Conservation (phyloP, 805 yeast genomes). For the Starmerella sp. region DNA sequence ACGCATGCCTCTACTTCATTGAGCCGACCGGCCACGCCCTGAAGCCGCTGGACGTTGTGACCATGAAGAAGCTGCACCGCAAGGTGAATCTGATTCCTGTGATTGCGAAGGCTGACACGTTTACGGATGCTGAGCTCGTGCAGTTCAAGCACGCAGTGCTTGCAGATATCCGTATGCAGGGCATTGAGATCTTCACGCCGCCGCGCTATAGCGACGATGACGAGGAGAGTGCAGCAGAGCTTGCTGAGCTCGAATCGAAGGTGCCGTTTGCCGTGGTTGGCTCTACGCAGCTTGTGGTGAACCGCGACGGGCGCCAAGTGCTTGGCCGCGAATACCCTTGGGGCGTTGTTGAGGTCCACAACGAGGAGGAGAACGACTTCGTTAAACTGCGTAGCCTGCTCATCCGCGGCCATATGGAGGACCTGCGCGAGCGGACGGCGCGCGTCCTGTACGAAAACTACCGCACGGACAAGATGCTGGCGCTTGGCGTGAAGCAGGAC, state of each 20-base stretch:
- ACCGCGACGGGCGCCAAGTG: slow-evolving; percentile 63
- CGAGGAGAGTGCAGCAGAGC: slow-evolving; percentile 61
- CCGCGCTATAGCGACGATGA: slow-evolving; percentile 70
- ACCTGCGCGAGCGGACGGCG: slow-evolving; percentile 71
- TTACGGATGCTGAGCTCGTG: slow-evolving; percentile 73
- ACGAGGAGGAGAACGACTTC: slow-evolving; percentile 88
- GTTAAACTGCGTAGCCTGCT: slow-evolving; percentile 77
- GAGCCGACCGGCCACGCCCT: slow-evolving; percentile 96
- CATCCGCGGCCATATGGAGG: slow-evolving; percentile 85
- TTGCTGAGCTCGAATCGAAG: slow-evolving; percentile 52
- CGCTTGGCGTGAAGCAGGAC: slow-evolving; percentile 87
- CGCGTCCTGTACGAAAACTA: slow-evolving; percentile 76
- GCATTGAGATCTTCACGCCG: slow-evolving; percentile 68
- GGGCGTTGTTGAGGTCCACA: slow-evolving; percentile 94
- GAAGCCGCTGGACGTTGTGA: slow-evolving; percentile 76
- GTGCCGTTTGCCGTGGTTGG: slow-evolving; percentile 94
- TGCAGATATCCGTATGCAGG: slow-evolving; percentile 64
- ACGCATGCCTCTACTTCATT: slow-evolving; percentile 85
- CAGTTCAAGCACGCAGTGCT: slow-evolving; percentile 66
- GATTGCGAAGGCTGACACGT: slow-evolving; percentile 87
- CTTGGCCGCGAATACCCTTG: slow-evolving; percentile 94
- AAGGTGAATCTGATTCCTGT: slow-evolving; percentile 91
- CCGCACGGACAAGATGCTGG: slow-evolving; percentile 67
- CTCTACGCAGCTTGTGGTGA: slow-evolving; percentile 57
- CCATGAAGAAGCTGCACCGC: slow-evolving; percentile 77